Evolutionary conservation across 129 eudicot species (phyloP).

Genomic region (Cynara cardunculus): DNA sequence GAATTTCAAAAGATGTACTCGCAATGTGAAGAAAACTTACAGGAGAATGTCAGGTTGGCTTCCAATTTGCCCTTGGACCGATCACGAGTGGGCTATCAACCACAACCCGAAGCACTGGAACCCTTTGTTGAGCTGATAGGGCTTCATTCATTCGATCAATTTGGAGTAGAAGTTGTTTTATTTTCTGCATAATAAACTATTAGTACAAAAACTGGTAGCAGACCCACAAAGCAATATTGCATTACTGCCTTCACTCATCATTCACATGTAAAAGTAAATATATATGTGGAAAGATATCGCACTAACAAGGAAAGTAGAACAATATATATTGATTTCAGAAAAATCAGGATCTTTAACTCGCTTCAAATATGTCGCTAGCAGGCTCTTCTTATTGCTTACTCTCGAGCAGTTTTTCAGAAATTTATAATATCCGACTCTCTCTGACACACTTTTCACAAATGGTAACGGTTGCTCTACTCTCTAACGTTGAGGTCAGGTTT

Average conservation of each 20-base stretch:
- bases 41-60: slow-evolving; percentile 6
- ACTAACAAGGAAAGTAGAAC: neutral
- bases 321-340: neutral
- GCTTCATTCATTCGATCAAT: slow-evolving; percentile 29
- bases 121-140: slow-evolving; percentile 25
- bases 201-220: neutral
- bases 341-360: neutral
- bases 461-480: neutral
- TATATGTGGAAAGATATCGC: neutral
- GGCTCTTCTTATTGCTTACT: neutral
- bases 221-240: neutral
- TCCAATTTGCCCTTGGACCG: slow-evolving; percentile 13
- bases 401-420: neutral
- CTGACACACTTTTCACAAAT: neutral
- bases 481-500: neutral
- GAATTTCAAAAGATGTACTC: neutral
- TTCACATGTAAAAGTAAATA: neutral
- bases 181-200: slow-evolving; percentile 21
- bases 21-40: slow-evolving; percentile 12
- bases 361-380: neutral
- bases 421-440: neutral
- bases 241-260: neutral
- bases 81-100: slow-evolving; percentile 25
- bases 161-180: slow-evolving; percentile 31
- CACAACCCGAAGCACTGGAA: slow-evolving; percentile 33